These are phyloP conservation scores for Sarcocystis neurona DNA, from an alignment of 169 alveolate genomes.

Conservation along the genomic window DNA sequence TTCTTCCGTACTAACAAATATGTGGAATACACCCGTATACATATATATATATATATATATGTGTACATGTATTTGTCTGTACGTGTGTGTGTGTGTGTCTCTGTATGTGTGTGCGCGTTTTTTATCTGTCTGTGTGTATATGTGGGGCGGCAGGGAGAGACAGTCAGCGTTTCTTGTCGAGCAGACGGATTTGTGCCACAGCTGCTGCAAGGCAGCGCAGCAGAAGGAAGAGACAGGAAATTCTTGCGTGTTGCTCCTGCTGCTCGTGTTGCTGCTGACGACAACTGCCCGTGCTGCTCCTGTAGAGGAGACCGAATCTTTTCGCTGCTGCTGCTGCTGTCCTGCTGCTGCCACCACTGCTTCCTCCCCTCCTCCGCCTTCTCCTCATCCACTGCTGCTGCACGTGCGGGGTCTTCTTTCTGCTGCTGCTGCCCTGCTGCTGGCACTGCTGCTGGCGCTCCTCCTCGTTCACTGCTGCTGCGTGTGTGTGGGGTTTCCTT, in stretches of 20 bases:
- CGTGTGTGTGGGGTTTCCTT: neutral
- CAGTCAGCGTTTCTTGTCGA: neutral
- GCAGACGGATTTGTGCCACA: neutral
- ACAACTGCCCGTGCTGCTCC: too few relatives aligned
- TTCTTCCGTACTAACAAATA: neutral
- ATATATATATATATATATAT: too few relatives aligned
- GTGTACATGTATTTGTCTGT: neutral
- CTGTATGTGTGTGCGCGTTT: neutral
- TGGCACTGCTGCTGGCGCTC: too few relatives aligned
- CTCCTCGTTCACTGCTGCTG: neutral
- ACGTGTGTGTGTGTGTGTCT: neutral
- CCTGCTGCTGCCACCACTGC: too few relatives aligned
- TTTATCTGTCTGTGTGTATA: neutral
- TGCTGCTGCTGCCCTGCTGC: too few relatives aligned
- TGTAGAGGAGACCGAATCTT: too few relatives aligned
- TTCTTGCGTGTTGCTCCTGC: neutral
- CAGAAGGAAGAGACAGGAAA: neutral
- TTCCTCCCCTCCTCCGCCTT: too few relatives aligned
- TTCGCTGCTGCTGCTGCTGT: too few relatives aligned
- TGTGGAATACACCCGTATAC: too few relatives aligned
- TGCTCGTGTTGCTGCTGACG: too few relatives aligned
- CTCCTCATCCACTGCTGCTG: too few relatives aligned
- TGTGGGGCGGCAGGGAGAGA: neutral
- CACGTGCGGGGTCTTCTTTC: too few relatives aligned
- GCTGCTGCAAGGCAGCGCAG: neutral